These are phyloP conservation scores for Paecilomyces sp. DNA, from an alignment of 2,329 filamentous ascomycete species.

Conservation along the genomic window DNA sequence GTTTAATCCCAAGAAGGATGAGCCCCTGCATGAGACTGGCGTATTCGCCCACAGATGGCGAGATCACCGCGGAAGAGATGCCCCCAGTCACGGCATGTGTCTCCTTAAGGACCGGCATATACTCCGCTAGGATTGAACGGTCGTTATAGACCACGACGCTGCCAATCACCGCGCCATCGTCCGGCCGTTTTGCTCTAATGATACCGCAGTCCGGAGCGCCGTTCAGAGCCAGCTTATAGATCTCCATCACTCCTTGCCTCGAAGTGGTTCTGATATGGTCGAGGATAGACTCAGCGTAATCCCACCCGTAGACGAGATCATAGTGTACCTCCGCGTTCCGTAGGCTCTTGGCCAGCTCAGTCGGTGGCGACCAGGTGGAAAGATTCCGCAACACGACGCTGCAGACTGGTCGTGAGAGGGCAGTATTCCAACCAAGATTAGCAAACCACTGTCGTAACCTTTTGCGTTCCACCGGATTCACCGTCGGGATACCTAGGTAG, in stretches of 20 bases:
- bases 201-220: slow-evolving; percentile 70
- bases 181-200: slow-evolving; percentile 68
- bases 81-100: slow-evolving; percentile 56
- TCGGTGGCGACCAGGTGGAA: slow-evolving; percentile 65
- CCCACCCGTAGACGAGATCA: slow-evolving; percentile 73
- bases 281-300: slow-evolving; percentile 67
- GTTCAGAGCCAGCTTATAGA: slow-evolving; percentile 68
- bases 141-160: slow-evolving; percentile 73
- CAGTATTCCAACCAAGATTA: slow-evolving; percentile 80
- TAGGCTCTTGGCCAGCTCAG: slow-evolving; percentile 67
- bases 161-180: slow-evolving; percentile 63
- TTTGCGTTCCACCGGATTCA: slow-evolving; percentile 54
- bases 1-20: slow-evolving; percentile 70
- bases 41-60: slow-evolving; percentile 59
- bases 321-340: slow-evolving; percentile 69
- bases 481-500: slow-evolving; percentile 75
- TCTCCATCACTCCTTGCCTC: slow-evolving; percentile 68
- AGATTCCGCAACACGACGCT: slow-evolving; percentile 70
- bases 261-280: slow-evolving; percentile 67
- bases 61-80: slow-evolving; percentile 73
- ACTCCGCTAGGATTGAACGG: slow-evolving; percentile 59
- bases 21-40: slow-evolving; percentile 69
- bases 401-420: slow-evolving; percentile 55
- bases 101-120: slow-evolving; percentile 61
- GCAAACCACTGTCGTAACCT: slow-evolving; percentile 72